These are phyloP conservation scores for Penicillium freii DNA, from an alignment of 2,329 filamentous ascomycete species.

Conservation along the genomic window DNA sequence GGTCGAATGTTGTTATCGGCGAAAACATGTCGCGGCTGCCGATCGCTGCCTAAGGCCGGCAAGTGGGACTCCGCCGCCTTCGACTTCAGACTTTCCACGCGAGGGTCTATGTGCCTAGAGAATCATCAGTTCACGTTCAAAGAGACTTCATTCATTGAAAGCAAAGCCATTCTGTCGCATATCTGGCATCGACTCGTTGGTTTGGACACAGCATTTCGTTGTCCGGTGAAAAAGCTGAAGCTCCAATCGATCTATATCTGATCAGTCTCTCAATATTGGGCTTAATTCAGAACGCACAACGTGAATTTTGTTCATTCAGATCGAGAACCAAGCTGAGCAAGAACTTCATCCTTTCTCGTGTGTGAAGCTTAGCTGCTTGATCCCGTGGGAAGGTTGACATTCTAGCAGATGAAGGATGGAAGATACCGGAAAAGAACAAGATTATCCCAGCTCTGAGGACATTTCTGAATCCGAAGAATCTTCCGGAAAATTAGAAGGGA, in stretches of 20 bases:
- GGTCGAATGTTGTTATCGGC: slow-evolving; percentile 8
- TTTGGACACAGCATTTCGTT: not conserved
- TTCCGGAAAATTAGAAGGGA: no score
- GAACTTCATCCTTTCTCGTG: not conserved
- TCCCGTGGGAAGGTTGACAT: not conserved
- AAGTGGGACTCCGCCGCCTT: slow-evolving; percentile 8
- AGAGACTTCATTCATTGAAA: not conserved
- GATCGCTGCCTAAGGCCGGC: slow-evolving; percentile 1
- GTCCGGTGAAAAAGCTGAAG: not conserved
- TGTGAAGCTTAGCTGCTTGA: not conserved
- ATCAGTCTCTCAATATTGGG: not conserved
- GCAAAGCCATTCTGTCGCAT: not conserved
- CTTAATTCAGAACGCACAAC: not conserved
- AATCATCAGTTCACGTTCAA: not conserved
- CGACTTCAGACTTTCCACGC: slow-evolving; percentile 1
- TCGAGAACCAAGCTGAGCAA: not conserved
- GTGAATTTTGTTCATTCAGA: not conserved
- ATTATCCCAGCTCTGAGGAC: slow-evolving; percentile 6
- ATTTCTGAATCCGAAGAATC: not conserved
- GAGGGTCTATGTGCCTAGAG: slow-evolving; percentile 1
- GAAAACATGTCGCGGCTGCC: slow-evolving; percentile 12
- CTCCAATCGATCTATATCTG: slow-evolving; percentile 5
- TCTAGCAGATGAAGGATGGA: not conserved
- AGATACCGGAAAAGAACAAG: not conserved
- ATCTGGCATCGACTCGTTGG: not conserved